phyloP scores from a whole-genome alignment of 495 filamentous ascomycete genomes.

The Podospora conica region DNA sequence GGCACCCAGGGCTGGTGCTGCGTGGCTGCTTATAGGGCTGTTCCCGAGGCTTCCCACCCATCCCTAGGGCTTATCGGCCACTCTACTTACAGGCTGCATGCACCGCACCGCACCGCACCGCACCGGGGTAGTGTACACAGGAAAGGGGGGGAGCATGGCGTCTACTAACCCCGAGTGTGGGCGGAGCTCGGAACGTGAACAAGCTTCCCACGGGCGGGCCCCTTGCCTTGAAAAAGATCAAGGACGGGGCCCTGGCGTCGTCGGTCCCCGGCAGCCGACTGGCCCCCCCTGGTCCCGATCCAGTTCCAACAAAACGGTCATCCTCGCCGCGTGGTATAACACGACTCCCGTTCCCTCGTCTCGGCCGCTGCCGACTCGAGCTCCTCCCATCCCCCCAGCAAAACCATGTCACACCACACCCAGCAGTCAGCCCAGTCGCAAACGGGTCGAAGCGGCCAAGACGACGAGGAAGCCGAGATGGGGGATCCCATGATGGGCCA shows the following conservation, averaged over 20 bases:
- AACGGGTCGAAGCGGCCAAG: conserved; percentile 2
- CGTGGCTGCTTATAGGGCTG: background rate
- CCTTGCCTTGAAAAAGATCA: background rate
- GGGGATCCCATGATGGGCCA: conserved; percentile 12
- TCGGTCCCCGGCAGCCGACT: background rate
- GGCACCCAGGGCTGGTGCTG: background rate
- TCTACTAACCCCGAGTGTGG: background rate
- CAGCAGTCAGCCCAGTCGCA: background rate
- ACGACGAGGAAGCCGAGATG: background rate
- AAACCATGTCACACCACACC: background rate
- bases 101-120: background rate
- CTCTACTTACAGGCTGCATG: background rate
- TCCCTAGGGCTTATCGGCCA: conserved; percentile 9
- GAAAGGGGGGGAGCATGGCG: background rate
- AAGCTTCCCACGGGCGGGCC: background rate
- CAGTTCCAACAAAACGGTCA: background rate
- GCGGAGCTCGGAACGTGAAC: background rate
- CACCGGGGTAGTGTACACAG: background rate
- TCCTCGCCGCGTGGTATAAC: background rate
- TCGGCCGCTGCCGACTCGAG: background rate
- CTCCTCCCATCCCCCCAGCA: background rate
- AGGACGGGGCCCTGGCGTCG: background rate
- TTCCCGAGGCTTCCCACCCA: background rate
- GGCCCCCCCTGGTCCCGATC: background rate
- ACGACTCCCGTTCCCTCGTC: background rate